Evolutionary conservation across 202 grass and related monocot species (phyloP).

Genomic region (Carex arenaria): DNA sequence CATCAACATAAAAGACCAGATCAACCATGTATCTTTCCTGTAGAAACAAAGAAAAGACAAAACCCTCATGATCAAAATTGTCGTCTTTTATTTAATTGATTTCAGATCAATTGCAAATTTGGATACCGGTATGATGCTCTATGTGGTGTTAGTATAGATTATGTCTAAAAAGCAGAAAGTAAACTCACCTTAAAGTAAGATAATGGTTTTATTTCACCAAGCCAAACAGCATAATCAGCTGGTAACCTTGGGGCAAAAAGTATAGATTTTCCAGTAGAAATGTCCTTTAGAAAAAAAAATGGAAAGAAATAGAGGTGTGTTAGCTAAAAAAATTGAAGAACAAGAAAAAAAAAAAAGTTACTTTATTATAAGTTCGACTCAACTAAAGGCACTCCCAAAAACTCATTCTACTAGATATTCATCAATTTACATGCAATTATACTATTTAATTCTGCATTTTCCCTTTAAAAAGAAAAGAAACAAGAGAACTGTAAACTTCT

Average conservation of each 20-base stretch:
- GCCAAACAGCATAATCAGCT: constrained; percentile 92
- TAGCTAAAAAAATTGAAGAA: neutral
- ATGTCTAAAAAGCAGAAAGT: constrained; percentile 12
- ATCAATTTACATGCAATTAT: neutral
- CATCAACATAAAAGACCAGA: constrained; percentile 79
- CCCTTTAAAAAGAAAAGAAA: neutral
- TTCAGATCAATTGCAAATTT: neutral
- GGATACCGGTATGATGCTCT: neutral
- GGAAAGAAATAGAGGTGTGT: neutral
- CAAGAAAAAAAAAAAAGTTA: neutral
- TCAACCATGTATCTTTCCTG: constrained; percentile 86
- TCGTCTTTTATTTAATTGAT: constrained; percentile 3
- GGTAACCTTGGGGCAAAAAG: constrained; percentile 90
- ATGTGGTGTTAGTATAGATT: neutral
- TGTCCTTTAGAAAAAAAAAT: constrained; percentile 46
- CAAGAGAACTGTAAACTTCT: neutral
- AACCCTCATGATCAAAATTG: neutral
- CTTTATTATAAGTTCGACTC: neutral
- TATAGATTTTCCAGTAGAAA: constrained; percentile 72
- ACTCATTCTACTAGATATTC: neutral
- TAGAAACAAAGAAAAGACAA: constrained; percentile 14
- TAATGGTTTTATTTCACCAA: constrained; percentile 83
- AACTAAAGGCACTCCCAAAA: neutral
- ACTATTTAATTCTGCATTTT: neutral
- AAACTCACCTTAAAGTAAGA: constrained; percentile 58